These are phyloP conservation scores for Violaceomyces palustris DNA, from an alignment of 1,284 basidiomycete species.

Conservation along the genomic window DNA sequence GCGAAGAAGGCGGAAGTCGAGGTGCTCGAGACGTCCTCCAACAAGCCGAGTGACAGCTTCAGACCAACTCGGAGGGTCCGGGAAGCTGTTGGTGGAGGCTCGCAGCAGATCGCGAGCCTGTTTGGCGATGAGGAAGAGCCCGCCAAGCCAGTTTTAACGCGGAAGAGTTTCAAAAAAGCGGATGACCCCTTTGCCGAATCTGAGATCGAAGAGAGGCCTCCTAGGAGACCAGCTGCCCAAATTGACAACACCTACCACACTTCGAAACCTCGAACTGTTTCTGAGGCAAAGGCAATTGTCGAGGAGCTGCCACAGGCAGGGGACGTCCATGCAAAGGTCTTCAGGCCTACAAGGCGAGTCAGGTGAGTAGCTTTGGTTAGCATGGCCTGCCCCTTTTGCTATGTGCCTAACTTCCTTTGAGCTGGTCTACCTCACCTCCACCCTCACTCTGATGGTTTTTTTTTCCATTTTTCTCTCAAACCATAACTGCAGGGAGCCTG, in stretches of 20 bases:
- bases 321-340: constrained; percentile 22
- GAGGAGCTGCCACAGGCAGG: constrained; percentile 3
- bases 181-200: too few species aligned
- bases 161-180: constrained; percentile 22
- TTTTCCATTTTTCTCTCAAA: not conserved
- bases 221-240: constrained; percentile 11
- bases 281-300: constrained; percentile 1
- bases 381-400: not conserved
- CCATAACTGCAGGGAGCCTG: constrained; percentile 22
- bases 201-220: constrained; percentile 1
- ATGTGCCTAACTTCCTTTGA: too few species aligned
- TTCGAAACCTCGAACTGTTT: not conserved
- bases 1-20: not conserved
- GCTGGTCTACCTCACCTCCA: not conserved
- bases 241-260: constrained; percentile 3
- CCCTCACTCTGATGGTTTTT: not conserved
- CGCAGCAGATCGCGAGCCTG: constrained; percentile 31
- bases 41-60: constrained; percentile 38
- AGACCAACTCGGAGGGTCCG: constrained; percentile 41
- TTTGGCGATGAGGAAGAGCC: constrained; percentile 30
- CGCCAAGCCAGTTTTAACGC: not conserved
- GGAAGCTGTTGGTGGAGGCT: constrained; percentile 37
- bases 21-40: constrained; percentile 23
- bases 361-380: constrained; percentile 10
- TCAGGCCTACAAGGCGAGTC: constrained; percentile 35